These are phyloP conservation scores for Boletus sp. DNA, from an alignment of 768 basidiomycete species.

Conservation along the genomic window DNA sequence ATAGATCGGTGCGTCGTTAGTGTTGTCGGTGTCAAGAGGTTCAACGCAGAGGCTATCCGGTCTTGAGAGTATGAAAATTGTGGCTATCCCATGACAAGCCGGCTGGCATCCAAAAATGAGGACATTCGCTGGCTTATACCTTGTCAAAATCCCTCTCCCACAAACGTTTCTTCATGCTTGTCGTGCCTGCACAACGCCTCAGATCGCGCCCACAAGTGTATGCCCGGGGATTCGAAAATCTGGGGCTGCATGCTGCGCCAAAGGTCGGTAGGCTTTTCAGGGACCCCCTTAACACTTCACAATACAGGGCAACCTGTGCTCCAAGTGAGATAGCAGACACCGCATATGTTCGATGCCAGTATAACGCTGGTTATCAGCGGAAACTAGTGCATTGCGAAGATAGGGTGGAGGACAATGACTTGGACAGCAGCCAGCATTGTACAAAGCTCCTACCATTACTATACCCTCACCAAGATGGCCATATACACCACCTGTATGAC, in stretches of 20 bases:
- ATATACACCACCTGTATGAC: conserved; percentile 82
- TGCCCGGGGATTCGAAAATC: too few species aligned
- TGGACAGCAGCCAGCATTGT: neutral
- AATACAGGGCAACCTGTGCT: neutral
- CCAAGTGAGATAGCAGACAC: neutral
- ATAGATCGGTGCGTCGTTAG: neutral
- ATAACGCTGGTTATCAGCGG: neutral
- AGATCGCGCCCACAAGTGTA: too few species aligned
- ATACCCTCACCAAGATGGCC: conserved; percentile 71
- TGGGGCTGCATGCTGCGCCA: neutral
- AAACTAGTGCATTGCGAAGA: conserved; percentile 5
- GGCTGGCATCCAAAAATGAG: too few species aligned
- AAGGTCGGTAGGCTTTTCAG: neutral
- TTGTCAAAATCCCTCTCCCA: too few species aligned
- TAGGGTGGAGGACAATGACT: neutral
- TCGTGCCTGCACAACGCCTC: too few species aligned
- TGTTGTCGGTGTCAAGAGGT: neutral
- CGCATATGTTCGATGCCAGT: neutral
- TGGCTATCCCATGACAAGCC: too few species aligned
- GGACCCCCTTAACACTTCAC: neutral
- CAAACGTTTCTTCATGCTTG: too few species aligned
- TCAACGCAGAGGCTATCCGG: neutral
- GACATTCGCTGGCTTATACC: too few species aligned
- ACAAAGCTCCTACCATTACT: neutral
- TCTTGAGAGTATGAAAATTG: neutral